phyloP scores from a whole-genome alignment of 1,284 basidiomycete genomes.

The Apiotrichum veenhuisii region DNA sequence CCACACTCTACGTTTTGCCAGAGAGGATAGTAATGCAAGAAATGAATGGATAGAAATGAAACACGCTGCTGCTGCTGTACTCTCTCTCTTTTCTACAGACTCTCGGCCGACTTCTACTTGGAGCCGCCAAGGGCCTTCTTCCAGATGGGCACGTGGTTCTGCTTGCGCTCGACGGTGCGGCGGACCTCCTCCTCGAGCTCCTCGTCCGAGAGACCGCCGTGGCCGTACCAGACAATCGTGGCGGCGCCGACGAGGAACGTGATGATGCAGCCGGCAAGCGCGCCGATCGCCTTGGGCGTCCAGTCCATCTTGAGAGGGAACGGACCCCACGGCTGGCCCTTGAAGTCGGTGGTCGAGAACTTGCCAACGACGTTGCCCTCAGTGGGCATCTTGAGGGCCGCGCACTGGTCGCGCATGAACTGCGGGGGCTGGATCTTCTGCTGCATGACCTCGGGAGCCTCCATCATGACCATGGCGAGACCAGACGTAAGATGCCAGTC shows the following conservation, averaged over 20 bases:
- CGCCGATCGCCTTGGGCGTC: conserved; percentile 72
- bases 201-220: conserved; percentile 66
- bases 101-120: neutral
- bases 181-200: conserved; percentile 70
- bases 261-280: conserved; percentile 79
- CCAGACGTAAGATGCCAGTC: conserved; percentile 49
- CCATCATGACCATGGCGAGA: conserved; percentile 50
- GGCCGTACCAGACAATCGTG: conserved; percentile 75
- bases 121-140: conserved; percentile 14
- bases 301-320: conserved; percentile 63
- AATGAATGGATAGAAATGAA: neutral
- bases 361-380: conserved; percentile 62
- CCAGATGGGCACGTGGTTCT: conserved; percentile 48
- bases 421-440: conserved; percentile 35
- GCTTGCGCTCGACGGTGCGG: conserved; percentile 57
- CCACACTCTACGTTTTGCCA: no score
- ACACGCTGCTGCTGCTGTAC: no score
- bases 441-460: conserved; percentile 47
- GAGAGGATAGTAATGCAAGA: neutral
- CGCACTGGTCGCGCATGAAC: conserved; percentile 63
- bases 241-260: conserved; percentile 75
- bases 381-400: conserved; percentile 56
- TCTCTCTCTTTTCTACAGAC: neutral
- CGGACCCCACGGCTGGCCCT: conserved; percentile 62
- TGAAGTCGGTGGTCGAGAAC: conserved; percentile 46